Base-by-base conservation (phyloP, 208 protist species). In the Acanthamoeba sp. region DNA sequence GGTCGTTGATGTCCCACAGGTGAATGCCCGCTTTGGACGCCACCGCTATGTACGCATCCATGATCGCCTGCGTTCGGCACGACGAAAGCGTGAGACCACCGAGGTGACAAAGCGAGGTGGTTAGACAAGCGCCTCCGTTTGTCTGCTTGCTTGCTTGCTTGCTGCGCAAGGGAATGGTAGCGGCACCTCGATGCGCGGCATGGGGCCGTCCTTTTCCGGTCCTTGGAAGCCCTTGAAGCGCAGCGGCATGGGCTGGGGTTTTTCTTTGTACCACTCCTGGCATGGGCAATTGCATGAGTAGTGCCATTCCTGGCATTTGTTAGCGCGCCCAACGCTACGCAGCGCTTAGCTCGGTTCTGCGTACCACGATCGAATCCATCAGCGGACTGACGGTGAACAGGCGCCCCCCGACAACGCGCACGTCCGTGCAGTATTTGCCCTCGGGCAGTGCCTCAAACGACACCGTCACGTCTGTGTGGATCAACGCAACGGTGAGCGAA, bases 111-210 rank as follows among this genome's bases (percentile, higher is more conserved):
- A 55, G n/a, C n/a, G n/a, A n/a, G n/a, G n/a, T n/a, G n/a, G n/a
- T n/a, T n/a, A n/a, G n/a, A n/a, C n/a, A n/a, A n/a, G n/a, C n/a
- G n/a, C n/a, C n/a, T n/a, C n/a, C n/a, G n/a, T n/a, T n/a, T n/a
- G n/a, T n/a, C n/a, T n/a, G n/a, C n/a, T n/a, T n/a, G n/a, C n/a
- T n/a, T n/a, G n/a, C n/a, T n/a, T n/a, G n/a, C n/a, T n/a, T n/a
- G n/a, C n/a, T n/a, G n/a, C n/a, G n/a, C n/a, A n/a, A n/a, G n/a
- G n/a, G n/a, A n/a, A n/a, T n/a, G n/a, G n/a, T 16, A 55, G 48
- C 6, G 48, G 48, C 22, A 78, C 69, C 69, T 78, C 69, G 29
- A 78, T 78, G 29, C 69, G 69, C 7, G 69, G 69, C 69, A 78
- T 78, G 32, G 69, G 69, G 0, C 69, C 69, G 5, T 78, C 69